These are phyloP conservation scores for Lactarius evosmus DNA, from an alignment of 768 basidiomycete genomes.

Conservation along the genomic window DNA sequence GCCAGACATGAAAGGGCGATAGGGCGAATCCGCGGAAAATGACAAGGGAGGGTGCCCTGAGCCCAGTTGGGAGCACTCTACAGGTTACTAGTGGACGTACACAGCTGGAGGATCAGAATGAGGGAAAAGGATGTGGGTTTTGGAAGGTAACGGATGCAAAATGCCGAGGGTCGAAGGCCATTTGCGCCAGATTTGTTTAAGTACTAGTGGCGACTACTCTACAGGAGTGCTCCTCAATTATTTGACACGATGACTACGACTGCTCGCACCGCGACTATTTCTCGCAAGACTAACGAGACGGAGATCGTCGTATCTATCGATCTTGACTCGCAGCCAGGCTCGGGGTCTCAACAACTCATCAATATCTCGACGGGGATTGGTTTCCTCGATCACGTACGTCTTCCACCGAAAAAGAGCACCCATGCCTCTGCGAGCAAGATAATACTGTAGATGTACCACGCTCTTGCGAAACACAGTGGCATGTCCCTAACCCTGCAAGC, in stretches of 20 bases:
- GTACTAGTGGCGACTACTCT: not conserved
- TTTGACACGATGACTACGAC: constrained; percentile 35
- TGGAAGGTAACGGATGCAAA: constrained; percentile 73
- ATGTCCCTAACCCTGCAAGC: constrained; percentile 90
- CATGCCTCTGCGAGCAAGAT: not conserved
- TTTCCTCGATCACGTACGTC: constrained; percentile 92
- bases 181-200: constrained; percentile 33
- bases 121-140: constrained; percentile 75
- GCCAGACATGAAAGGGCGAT: constrained; percentile 75
- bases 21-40: constrained; percentile 26
- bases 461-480: constrained; percentile 94
- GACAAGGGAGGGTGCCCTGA: constrained; percentile 18
- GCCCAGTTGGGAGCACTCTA: constrained; percentile 39
- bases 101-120: constrained; percentile 79
- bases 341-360: constrained; percentile 65
- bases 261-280: constrained; percentile 61
- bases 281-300: constrained; percentile 89
- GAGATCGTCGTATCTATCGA: constrained; percentile 77
- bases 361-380: constrained; percentile 92
- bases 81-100: constrained; percentile 74
- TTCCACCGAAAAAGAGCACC: not conserved
- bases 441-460: constrained; percentile 83
- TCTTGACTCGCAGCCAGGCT: constrained; percentile 74
- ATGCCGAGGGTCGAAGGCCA: constrained; percentile 61
- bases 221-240: not conserved